Percentiles rank a stretch among this genome's conserved stretches.
Evolutionary conservation across 1,284 basidiomycete species (phyloP).

Genomic region (Boletellus dicymbophilus): DNA sequence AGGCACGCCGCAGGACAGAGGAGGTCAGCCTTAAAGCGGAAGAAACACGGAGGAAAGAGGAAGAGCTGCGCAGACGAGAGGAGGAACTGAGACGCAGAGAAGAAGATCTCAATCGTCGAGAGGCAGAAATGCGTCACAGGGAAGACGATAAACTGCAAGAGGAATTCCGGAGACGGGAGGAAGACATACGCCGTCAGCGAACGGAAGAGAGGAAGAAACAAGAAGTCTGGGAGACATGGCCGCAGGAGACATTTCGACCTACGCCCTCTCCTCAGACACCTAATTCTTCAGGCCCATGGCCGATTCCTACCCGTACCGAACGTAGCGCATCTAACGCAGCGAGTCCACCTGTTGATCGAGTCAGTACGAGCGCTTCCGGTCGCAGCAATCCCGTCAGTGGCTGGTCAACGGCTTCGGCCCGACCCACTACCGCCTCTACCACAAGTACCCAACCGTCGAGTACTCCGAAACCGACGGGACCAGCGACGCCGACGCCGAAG

Average conservation of each 20-base stretch:
- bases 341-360: slow-evolving; percentile 29
- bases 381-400: slow-evolving; percentile 23
- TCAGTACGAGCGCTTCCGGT: slow-evolving; percentile 28
- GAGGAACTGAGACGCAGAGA: slow-evolving; percentile 29
- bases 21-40: slow-evolving; percentile 28
- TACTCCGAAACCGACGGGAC: slow-evolving; percentile 30
- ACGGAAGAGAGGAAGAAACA: slow-evolving; percentile 43
- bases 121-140: slow-evolving; percentile 30
- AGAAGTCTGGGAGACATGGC: slow-evolving; percentile 32
- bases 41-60: slow-evolving; percentile 30
- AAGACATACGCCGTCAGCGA: slow-evolving; percentile 45
- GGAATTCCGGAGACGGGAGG: slow-evolving; percentile 45
- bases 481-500: slow-evolving; percentile 25
- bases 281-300: slow-evolving; percentile 31
- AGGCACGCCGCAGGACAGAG: slow-evolving; percentile 31
- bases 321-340: slow-evolving; percentile 19
- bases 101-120: slow-evolving; percentile 36
- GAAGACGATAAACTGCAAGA: slow-evolving; percentile 31
- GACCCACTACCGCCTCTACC: too few species aligned
- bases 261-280: slow-evolving; percentile 26
- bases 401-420: slow-evolving; percentile 35
- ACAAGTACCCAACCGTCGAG: slow-evolving; percentile 33
- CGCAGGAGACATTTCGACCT: slow-evolving; percentile 27
- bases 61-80: slow-evolving; percentile 42
- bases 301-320: slow-evolving; percentile 31